Evolutionary conservation across 2,329 filamentous ascomycete species (phyloP).

Genomic region (Monosporascus cannonballus): DNA sequence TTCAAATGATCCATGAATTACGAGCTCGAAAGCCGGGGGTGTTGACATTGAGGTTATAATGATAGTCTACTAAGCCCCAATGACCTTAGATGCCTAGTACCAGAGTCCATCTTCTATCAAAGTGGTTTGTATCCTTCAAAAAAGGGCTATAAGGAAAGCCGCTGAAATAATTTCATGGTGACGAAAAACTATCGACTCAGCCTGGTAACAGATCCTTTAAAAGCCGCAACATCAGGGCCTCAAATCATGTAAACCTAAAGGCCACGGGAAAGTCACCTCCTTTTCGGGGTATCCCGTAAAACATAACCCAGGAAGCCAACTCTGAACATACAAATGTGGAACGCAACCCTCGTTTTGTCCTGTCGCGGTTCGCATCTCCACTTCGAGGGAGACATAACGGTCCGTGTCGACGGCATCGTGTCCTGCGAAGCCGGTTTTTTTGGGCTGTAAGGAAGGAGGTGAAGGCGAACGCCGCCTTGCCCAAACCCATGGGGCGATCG

Average conservation of each 20-base stretch:
- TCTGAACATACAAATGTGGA: slow-evolving; percentile 1
- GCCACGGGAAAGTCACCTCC: background rate
- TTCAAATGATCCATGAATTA: no score
- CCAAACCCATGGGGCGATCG: background rate
- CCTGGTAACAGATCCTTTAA: no score
- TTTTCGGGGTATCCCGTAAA: background rate
- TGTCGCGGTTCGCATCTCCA: background rate
- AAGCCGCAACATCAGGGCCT: no score
- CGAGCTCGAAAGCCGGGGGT: no score
- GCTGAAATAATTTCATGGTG: no score
- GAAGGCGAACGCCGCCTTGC: background rate
- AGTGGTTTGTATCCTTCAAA: no score
- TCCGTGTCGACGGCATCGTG: background rate
- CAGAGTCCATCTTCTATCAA: no score
- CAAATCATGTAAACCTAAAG: background rate
- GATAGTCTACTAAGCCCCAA: no score
- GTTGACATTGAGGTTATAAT: no score
- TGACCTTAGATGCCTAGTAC: no score
- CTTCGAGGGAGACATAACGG: slow-evolving; percentile 3
- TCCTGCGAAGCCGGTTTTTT: background rate
- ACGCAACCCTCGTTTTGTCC: background rate
- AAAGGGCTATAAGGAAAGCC: no score
- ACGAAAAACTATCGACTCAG: no score
- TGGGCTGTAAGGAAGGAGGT: background rate
- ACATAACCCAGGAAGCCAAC: slow-evolving; percentile 3